phyloP scores from a whole-genome alignment of 345 rosid species.

The Aquilaria yunnanensis region DNA sequence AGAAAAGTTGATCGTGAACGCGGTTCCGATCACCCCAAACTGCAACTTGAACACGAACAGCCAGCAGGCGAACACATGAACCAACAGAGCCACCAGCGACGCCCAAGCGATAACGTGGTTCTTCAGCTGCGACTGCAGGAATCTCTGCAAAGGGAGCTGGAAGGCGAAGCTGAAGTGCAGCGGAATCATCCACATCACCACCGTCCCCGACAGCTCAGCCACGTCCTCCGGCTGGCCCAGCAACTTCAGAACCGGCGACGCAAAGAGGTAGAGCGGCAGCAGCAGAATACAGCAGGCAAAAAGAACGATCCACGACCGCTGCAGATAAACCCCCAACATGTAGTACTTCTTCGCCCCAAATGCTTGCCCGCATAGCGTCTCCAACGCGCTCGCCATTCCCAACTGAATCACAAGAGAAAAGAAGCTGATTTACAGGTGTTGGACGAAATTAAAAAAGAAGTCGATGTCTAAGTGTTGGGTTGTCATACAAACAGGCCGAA shows the following conservation, averaged over 20 bases:
- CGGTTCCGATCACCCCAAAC: slow-evolving; percentile 54
- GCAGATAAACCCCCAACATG: slow-evolving; percentile 73
- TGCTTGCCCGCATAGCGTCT: slow-evolving; percentile 64
- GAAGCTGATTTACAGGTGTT: background rate
- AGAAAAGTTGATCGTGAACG: slow-evolving; percentile 47
- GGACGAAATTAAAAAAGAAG: background rate
- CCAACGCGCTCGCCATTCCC: slow-evolving; percentile 75
- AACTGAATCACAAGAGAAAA: slow-evolving; percentile 20
- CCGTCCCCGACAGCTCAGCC: slow-evolving; percentile 49
- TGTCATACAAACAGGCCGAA: slow-evolving; percentile 75
- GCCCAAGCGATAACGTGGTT: slow-evolving; percentile 52
- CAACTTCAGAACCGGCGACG: slow-evolving; percentile 46
- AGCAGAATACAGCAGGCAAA: slow-evolving; percentile 39
- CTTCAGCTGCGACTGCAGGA: slow-evolving; percentile 71
- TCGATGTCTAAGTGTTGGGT: too few relatives aligned
- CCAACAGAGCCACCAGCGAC: slow-evolving; percentile 32
- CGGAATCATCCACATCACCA: slow-evolving; percentile 51
- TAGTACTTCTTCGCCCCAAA: slow-evolving; percentile 60
- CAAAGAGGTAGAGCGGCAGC: slow-evolving; percentile 45
- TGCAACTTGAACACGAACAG: slow-evolving; percentile 41
- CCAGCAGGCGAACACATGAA: slow-evolving; percentile 60
- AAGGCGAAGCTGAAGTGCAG: slow-evolving; percentile 73
- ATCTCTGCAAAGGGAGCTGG: slow-evolving; percentile 63
- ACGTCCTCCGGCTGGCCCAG: slow-evolving; percentile 67
- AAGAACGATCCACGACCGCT: slow-evolving; percentile 71